Base-by-base conservation (phyloP, 2,329 filamentous ascomycete species). In the Sporothrix pseudoabietina region DNA sequence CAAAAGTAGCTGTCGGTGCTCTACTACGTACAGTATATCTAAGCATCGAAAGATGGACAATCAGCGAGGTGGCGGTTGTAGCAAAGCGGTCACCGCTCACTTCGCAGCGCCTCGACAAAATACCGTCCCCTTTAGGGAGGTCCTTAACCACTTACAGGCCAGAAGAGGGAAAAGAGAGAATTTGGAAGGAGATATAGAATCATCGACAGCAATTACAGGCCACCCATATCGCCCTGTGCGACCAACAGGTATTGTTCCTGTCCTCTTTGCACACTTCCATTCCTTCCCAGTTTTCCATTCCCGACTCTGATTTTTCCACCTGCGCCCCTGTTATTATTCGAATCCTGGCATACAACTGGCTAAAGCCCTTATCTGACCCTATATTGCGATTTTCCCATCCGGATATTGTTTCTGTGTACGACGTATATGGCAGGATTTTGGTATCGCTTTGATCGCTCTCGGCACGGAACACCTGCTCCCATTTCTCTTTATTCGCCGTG, bases 391-490 rank as follows among this genome's bases (percentile, higher is more conserved):
- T 35, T 35, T 35, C 4, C 30, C 55, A 59, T 35, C 55, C 30
- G 55, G n/a, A 4, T 35, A 32, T 32, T 1, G 44, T 19, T 16
- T 49, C 3, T 49, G 44, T 49, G 44, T 44, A n/a, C n/a, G n/a
- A n/a, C n/a, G n/a, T n/a, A 44, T 49, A 19, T 19, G 44, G 14
- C 44, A 49, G 41, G 1, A 44, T 32, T 22, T 14, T 14, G 8
- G 9, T 32, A 57, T 32, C 54, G 26, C 26, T 32, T 14, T 10
- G 26, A 32, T 59, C 55, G 55, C 26, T 14, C 30, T 59, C 16
- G 30, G 55, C 55, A 59, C 55, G 55, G 55, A 59, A 59, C 55
- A 35, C 55, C 55, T 59, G 30, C 16, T 59, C 32, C 30, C 30
- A 19, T 59, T 5, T 49, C 6, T 12, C 44, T 14, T 49, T 49